Base-by-base conservation (phyloP, 1,284 basidiomycete genomes). In the Sporisorium exsertum region DNA sequence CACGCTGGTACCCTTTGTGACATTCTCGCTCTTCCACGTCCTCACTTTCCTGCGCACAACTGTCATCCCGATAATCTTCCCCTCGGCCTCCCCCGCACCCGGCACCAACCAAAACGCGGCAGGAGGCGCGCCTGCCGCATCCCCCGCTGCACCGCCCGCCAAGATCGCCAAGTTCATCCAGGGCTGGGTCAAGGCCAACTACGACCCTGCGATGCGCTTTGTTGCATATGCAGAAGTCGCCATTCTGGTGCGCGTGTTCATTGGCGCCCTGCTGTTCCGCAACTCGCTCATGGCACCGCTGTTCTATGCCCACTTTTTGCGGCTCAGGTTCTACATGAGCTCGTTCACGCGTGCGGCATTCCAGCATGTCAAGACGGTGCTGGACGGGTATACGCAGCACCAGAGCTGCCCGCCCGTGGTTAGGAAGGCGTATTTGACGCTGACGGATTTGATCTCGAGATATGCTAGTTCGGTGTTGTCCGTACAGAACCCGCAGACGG, bases 121-220 rank as follows among this genome's bases (percentile, higher is more conserved):
- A 13, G 62, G 59, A 18, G 40, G 56, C 8, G 66, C 76, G 13
- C 68, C 64, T 24, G 50, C 76, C 0, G 37, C 69, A 13, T 54
- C 66, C 40, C 65, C 76, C n/a, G 55, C 75, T 2, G 62, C 72
- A 43, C 54, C 70, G 2, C 77, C 80, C 4, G 77, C 81, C 33
- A 81, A 81, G 60, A 55, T 72, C n/a, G 73, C 80, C 55, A 84
- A 84, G 64, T 71, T 80, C 45, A 73, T 84, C 52, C 84, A 86
- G 62, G 58, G 61, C n/a, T 82, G 82, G 84, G 84, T 86, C 64
- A 85, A 85, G 64, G 75, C 79, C 29, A 85, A 85, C 65, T 85
- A 86, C 72, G 83, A 85, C 60, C 82, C 81, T 10, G 84, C 84
- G n/a, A 86, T 86, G 85, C 79, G 80, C 54, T 82, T 85, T 37